These are phyloP conservation scores for Austroboletus niveus DNA, from an alignment of 1,284 basidiomycete genomes.

Conservation along the genomic window DNA sequence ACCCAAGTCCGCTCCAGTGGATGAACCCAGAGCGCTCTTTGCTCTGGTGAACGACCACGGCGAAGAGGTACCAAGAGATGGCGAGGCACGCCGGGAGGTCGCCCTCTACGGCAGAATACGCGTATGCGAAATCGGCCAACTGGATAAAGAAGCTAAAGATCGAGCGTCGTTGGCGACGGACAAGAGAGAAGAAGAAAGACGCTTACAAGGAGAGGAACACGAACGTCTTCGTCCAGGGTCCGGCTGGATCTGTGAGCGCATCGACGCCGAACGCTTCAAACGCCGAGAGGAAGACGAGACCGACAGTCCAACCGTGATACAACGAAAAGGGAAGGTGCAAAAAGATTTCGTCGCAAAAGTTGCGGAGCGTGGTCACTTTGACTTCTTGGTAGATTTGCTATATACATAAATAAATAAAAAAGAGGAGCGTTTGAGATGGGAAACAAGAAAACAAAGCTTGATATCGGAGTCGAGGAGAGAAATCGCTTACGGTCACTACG, in stretches of 20 bases:
- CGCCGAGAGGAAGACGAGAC: conserved; percentile 82
- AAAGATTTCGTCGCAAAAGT: conserved; percentile 73
- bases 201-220: conserved; percentile 80
- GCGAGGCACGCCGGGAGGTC: conserved; percentile 88
- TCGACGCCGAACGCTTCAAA: conserved; percentile 92
- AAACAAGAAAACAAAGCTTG: not conserved
- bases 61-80: conserved; percentile 83
- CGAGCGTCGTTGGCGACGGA: not conserved
- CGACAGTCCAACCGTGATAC: conserved; percentile 93
- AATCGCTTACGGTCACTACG: conserved; percentile 58
- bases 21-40: conserved; percentile 60
- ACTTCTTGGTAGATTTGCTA: conserved; percentile 90
- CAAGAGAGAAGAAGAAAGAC: conserved; percentile 1
- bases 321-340: conserved; percentile 87
- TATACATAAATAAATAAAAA: not conserved
- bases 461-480: not conserved
- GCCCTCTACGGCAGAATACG: conserved; percentile 85
- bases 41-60: conserved; percentile 76
- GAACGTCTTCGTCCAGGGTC: conserved; percentile 86
- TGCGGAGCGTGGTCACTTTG: conserved; percentile 71
- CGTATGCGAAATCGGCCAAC: conserved; percentile 85
- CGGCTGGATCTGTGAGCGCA: conserved; percentile 64
- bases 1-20: conserved; percentile 85
- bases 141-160: conserved; percentile 78
- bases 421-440: not conserved